Conservation (phyloP, 2,329 filamentous ascomycete genomes). For the Penicillium expansum region DNA sequence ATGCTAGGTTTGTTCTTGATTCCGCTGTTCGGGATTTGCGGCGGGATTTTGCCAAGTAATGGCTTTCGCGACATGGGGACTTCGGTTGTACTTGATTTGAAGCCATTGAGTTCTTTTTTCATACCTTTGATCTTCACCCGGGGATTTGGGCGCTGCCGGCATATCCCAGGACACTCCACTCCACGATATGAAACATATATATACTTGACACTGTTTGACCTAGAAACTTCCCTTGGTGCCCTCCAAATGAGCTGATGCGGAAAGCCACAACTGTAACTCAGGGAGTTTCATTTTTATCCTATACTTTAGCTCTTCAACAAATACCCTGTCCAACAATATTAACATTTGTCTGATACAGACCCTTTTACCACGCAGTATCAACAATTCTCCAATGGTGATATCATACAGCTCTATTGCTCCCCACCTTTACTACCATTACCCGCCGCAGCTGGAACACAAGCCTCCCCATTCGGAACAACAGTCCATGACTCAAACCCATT, state of each 20-base stretch:
- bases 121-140: not conserved
- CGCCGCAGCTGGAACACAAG: not conserved
- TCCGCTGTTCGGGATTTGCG: not conserved
- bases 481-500: conserved; percentile 21
- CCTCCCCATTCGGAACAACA: conserved; percentile 19
- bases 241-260: not conserved
- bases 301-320: not conserved
- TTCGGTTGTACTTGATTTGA: not conserved
- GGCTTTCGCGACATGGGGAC: not conserved
- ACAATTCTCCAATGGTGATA: not conserved
- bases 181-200: not conserved
- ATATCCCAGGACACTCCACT: not conserved
- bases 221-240: not conserved
- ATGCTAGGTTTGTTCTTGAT: conserved; percentile 27
- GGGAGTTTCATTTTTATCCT: not conserved
- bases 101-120: not conserved
- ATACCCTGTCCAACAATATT: not conserved
- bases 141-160: not conserved
- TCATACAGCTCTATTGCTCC: not conserved
- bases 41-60: not conserved
- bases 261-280: not conserved
- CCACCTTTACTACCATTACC: not conserved
- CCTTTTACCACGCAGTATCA: not conserved
- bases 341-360: not conserved
- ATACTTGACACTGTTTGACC: not conserved